phyloP scores from a whole-genome alignment of 176 grass and related monocot genomes.

The Oryza officinalis region DNA sequence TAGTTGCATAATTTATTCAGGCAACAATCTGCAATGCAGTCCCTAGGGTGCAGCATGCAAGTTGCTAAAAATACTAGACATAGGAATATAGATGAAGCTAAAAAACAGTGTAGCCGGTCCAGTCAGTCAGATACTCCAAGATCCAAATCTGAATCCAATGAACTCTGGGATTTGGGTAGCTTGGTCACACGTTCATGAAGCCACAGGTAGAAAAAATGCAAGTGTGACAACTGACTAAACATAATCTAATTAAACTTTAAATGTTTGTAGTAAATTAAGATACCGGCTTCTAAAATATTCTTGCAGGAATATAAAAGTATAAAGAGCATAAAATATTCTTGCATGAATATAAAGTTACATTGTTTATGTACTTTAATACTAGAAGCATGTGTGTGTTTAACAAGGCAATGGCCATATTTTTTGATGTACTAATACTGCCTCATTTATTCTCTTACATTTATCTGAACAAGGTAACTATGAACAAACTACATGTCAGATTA shows the following conservation, averaged over 20 bases:
- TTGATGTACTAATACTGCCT: neutral
- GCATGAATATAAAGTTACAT: neutral
- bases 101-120: neutral
- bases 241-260: neutral
- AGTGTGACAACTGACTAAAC: neutral
- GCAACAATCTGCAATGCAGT: neutral
- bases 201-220: constrained; percentile 15
- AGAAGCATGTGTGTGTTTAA: neutral
- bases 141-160: constrained; percentile 34
- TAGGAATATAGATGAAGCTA: constrained; percentile 14
- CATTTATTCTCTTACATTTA: neutral
- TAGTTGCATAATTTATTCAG: constrained; percentile 21
- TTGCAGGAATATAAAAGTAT: neutral
- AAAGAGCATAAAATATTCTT: neutral
- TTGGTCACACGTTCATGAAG: neutral
- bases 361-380: neutral
- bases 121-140: constrained; percentile 24
- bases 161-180: constrained; percentile 5
- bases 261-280: neutral
- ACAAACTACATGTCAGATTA: neutral
- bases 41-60: constrained; percentile 1
- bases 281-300: neutral
- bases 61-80: neutral
- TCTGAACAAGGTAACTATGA: neutral
- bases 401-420: neutral